A percentile compares a stretch with the other conserved stretches of the same genome.
Evolutionary conservation across 805 yeast species (phyloP).

Genomic region (Vanderwaltozyma verrucispora): DNA sequence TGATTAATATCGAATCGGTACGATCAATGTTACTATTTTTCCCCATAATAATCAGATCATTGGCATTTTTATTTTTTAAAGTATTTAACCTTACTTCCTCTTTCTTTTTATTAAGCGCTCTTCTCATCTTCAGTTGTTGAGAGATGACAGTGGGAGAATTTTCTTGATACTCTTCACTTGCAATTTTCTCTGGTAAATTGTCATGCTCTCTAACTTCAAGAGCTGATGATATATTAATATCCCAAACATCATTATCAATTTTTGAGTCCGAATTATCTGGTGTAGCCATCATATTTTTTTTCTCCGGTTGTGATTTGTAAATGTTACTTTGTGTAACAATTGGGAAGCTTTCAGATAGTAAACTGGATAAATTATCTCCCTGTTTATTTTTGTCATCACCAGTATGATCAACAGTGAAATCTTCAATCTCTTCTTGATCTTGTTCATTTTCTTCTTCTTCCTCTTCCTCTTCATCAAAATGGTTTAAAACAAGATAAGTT

Average conservation of each 20-base stretch:
- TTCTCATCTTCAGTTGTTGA: constrained; percentile 2
- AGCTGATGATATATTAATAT: constrained; percentile 5
- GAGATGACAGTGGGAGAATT: constrained; percentile 1
- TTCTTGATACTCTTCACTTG: neutral
- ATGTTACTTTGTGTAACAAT: constrained; percentile 1
- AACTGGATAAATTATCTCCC: neutral
- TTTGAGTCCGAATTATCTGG: constrained; percentile 10
- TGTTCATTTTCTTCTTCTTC: constrained; percentile 1
- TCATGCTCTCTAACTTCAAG: constrained; percentile 2
- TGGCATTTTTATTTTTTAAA: neutral
- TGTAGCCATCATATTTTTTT: constrained; percentile 8
- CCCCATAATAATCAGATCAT: neutral
- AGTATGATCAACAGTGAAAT: neutral
- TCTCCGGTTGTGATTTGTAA: neutral
- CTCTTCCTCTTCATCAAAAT: constrained; percentile 5
- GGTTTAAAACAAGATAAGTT: constrained; percentile 18
- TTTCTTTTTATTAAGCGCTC: neutral
- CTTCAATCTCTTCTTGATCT: neutral
- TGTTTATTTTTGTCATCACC: neutral
- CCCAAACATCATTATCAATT: constrained; percentile 11
- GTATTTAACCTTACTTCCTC: neutral
- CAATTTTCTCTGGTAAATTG: neutral
- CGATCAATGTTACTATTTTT: neutral
- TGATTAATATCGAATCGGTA: neutral
- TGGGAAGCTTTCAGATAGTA: constrained; percentile 3